A percentile compares a stretch with the other conserved stretches of the same genome.
Evolutionary conservation across 106 monocot genomes (phyloP).

Genomic region (Dendrobium huoshanense): DNA sequence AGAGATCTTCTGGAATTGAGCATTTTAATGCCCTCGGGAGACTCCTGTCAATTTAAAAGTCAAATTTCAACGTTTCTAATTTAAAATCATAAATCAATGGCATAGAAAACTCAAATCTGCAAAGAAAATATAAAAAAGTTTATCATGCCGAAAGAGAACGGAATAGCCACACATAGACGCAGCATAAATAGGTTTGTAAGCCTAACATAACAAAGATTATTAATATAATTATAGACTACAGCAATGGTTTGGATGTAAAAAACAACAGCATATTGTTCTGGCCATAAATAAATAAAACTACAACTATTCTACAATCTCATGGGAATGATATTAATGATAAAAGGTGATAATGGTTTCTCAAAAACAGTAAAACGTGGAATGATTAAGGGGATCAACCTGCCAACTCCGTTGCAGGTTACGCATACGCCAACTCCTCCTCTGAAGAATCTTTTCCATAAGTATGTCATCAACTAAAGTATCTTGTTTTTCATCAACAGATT

Average conservation of each 20-base stretch:
- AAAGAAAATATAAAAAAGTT: background rate
- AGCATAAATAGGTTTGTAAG: background rate
- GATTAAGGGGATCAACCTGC: conserved; percentile 56
- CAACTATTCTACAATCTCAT: background rate
- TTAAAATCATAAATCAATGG: background rate
- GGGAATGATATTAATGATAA: background rate
- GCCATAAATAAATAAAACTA: background rate
- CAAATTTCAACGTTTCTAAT: background rate
- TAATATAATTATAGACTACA: background rate
- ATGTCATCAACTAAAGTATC: conserved; percentile 56
- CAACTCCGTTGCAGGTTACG: conserved; percentile 82
- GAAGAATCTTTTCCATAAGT: conserved; percentile 93
- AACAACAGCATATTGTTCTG: background rate
- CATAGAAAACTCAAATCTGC: background rate
- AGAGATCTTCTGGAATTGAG: conserved; percentile 83
- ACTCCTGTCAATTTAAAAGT: conserved; percentile 51
- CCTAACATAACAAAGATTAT: background rate
- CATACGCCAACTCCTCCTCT: conserved; percentile 80
- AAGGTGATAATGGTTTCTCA: background rate
- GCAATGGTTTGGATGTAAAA: background rate
- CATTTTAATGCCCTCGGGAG: conserved; percentile 84
- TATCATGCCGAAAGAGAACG: background rate
- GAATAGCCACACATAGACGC: background rate
- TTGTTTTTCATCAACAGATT: conserved; percentile 35
- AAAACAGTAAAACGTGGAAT: background rate